These are phyloP conservation scores for Beauveria caledonica DNA, from an alignment of 2,329 filamentous ascomycete species.

Conservation along the genomic window DNA sequence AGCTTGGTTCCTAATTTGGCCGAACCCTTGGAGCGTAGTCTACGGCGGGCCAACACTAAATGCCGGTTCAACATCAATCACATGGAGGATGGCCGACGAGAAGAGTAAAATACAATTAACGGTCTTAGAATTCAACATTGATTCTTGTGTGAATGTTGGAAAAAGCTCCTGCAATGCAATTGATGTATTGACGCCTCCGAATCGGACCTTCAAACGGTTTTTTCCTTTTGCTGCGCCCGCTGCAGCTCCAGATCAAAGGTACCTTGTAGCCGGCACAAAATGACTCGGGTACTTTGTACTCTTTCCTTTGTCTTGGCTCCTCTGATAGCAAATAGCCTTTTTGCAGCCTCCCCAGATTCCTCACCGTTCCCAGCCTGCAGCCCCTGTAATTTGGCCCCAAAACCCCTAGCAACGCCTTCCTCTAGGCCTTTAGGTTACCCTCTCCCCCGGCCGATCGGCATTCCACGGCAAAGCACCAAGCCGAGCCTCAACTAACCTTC, in stretches of 20 bases:
- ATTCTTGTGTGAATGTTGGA: not conserved
- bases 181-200: not conserved
- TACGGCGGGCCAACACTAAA: not conserved
- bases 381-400: not conserved
- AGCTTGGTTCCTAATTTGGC: conserved; percentile 3
- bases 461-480: conserved; percentile 10
- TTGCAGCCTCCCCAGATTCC: not conserved
- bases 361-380: not conserved
- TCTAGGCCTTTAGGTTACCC: too few species aligned
- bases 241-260: not conserved
- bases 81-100: not conserved
- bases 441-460: conserved; percentile 7
- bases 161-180: not conserved
- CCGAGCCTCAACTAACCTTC: conserved; percentile 7
- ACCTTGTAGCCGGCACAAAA: not conserved
- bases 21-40: not conserved
- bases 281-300: conserved; percentile 1
- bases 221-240: not conserved
- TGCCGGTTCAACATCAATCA: not conserved
- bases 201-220: not conserved
- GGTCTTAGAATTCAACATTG: not conserved
- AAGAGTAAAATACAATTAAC: not conserved
- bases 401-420: not conserved
- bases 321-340: conserved; percentile 1
- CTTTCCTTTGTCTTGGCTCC: not conserved